phyloP scores from a whole-genome alignment of 257 asterid genomes.

The Eustoma russellianum region DNA sequence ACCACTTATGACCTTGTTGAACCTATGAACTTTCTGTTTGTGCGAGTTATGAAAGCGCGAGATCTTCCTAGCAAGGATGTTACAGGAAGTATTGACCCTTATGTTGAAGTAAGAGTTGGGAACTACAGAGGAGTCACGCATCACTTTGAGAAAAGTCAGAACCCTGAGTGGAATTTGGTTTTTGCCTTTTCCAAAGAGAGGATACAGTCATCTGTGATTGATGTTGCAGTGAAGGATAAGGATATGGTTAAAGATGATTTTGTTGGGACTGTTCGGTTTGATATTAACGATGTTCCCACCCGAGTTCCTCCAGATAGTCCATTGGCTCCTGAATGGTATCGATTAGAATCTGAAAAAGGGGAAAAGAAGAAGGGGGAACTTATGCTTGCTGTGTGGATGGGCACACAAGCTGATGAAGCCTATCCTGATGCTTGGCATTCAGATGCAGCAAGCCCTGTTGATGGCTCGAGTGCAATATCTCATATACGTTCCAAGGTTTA shows the following conservation, averaged over 20 bases:
- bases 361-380: conserved; percentile 62
- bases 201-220: conserved; percentile 64
- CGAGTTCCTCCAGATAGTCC: conserved; percentile 96
- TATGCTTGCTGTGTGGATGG: conserved; percentile 92
- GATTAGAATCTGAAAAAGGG: conserved; percentile 59
- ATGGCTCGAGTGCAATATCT: conserved; percentile 35
- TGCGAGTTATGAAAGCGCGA: conserved; percentile 71
- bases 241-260: conserved; percentile 68
- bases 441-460: conserved; percentile 45
- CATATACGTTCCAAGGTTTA: conserved; percentile 81
- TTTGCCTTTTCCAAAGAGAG: conserved; percentile 72
- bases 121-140: conserved; percentile 77
- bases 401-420: conserved; percentile 98
- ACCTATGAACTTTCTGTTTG: conserved; percentile 87
- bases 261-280: conserved; percentile 53
- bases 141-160: conserved; percentile 61
- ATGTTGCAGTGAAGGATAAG: conserved; percentile 64
- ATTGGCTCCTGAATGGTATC: conserved; percentile 92
- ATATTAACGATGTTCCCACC: conserved; percentile 65
- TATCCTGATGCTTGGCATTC: conserved; percentile 92
- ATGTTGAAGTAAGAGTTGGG: conserved; percentile 80
- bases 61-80: conserved; percentile 64
- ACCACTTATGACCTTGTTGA: conserved; percentile 78
- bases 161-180: conserved; percentile 81
- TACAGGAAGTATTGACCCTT: conserved; percentile 80